Conservation (phyloP, 768 basidiomycete genomes). For the Macrolepiota fuliginosa region DNA sequence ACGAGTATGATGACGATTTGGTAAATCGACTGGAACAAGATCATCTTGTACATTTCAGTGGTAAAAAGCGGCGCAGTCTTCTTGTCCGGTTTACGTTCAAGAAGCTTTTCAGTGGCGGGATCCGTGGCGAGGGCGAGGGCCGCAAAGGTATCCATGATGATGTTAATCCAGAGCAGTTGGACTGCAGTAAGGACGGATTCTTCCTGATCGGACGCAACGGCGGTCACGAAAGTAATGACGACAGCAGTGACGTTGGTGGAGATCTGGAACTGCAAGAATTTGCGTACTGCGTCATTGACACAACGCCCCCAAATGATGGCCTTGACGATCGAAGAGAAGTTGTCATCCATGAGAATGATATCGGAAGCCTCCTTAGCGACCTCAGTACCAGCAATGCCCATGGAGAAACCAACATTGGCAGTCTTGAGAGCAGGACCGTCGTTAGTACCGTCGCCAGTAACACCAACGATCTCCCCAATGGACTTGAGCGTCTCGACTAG, state of each 20-base stretch:
- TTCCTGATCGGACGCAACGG: conserved; percentile 76
- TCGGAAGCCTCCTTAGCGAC: conserved; percentile 99
- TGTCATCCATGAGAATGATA: conserved; percentile 98
- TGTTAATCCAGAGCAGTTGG: conserved; percentile 97
- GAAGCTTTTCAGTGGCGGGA: conserved; percentile 75
- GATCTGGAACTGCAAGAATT: conserved; percentile 96
- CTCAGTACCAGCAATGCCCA: conserved; percentile 96
- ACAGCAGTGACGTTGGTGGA: conserved; percentile 96
- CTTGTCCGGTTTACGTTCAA: conserved; percentile 90
- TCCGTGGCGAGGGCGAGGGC: conserved; percentile 97
- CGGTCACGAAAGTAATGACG: conserved; percentile 87
- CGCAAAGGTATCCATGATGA: conserved; percentile 99
- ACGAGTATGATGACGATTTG: conserved; percentile 81
- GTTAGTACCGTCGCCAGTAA: conserved; percentile 98
- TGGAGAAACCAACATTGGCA: conserved; percentile 95
- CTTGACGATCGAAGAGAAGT: conserved; percentile 93
- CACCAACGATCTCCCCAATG: conserved; percentile 89
- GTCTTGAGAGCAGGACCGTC: conserved; percentile 96
- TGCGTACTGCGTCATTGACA: conserved; percentile 96
- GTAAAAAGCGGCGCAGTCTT: conserved; percentile 88
- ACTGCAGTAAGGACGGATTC: conserved; percentile 91
- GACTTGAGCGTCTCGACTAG: conserved; percentile 85
- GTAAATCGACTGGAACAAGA: conserved; percentile 84
- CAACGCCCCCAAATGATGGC: conserved; percentile 99
- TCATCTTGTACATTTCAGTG: conserved; percentile 96